Percentiles rank a stretch among this genome's conserved stretches.
Evolutionary conservation across 73 alveolate genomes (phyloP).

Genomic region (Paramecium tetraurelia): DNA sequence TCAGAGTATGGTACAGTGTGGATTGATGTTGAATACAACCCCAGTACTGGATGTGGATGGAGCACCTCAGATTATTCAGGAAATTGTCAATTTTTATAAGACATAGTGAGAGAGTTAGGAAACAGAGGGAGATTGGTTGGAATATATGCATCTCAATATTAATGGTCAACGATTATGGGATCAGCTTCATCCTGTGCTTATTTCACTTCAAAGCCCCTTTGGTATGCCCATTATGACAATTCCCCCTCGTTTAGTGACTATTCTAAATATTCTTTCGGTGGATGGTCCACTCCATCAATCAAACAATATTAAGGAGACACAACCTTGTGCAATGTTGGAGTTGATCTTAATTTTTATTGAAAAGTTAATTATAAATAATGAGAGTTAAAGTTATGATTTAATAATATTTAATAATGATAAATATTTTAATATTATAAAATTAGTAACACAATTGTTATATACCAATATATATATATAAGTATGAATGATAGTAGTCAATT

Average conservation of each 20-base stretch:
- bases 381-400: neutral
- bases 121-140: constrained; percentile 70
- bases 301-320: constrained; percentile 77
- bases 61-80: constrained; percentile 49
- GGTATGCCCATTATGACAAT: constrained; percentile 91
- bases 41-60: constrained; percentile 77
- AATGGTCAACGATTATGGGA: constrained; percentile 79
- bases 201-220: constrained; percentile 66
- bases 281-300: constrained; percentile 77
- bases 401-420: neutral
- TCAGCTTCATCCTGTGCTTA: constrained; percentile 65
- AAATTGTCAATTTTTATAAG: constrained; percentile 67
- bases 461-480: neutral
- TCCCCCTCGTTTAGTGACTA: constrained; percentile 73
- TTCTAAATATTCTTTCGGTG: constrained; percentile 68
- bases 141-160: constrained; percentile 69
- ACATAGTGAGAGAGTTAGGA: constrained; percentile 57
- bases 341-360: constrained; percentile 72
- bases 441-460: too few species aligned
- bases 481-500: neutral
- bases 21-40: constrained; percentile 81
- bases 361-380: neutral
- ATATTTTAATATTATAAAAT: neutral
- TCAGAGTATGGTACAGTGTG: constrained; percentile 72
- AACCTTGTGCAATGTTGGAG: constrained; percentile 75